phyloP scores from a whole-genome alignment of 306 rosid genomes.

The Quercus engelmannii region DNA sequence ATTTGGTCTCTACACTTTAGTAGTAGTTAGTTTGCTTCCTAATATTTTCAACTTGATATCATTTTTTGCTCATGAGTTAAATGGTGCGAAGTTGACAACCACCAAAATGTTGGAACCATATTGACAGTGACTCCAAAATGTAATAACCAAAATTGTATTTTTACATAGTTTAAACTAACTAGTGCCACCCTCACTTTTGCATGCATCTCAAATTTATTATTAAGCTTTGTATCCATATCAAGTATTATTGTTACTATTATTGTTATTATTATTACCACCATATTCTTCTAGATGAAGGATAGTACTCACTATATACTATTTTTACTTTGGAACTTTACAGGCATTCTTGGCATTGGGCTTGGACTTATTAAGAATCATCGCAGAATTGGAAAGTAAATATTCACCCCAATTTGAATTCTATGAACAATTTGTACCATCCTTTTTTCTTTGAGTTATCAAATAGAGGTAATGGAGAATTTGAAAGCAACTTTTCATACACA shows the following conservation, averaged over 20 bases:
- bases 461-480: constrained; percentile 4
- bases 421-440: background rate
- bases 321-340: constrained; percentile 32
- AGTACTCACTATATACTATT: background rate
- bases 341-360: constrained; percentile 82
- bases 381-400: constrained; percentile 61
- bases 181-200: too few relatives aligned
- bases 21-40: too few relatives aligned
- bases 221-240: background rate
- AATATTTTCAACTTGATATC: too few relatives aligned
- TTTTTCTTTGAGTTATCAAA: background rate
- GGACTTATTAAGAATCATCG: constrained; percentile 71
- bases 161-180: too few relatives aligned
- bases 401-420: background rate
- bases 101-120: too few relatives aligned
- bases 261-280: too few relatives aligned
- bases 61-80: too few relatives aligned
- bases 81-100: too few relatives aligned
- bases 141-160: too few relatives aligned
- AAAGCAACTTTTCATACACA: background rate
- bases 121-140: too few relatives aligned
- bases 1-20: too few relatives aligned
- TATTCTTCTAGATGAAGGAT: background rate
- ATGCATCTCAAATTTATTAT: background rate
- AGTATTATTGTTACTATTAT: background rate